Evolutionary conservation across 2,329 filamentous ascomycete genomes (phyloP), one percentile per base, ranked within the genome.

Genomic region (Cladophialophora psammophila): DNA sequence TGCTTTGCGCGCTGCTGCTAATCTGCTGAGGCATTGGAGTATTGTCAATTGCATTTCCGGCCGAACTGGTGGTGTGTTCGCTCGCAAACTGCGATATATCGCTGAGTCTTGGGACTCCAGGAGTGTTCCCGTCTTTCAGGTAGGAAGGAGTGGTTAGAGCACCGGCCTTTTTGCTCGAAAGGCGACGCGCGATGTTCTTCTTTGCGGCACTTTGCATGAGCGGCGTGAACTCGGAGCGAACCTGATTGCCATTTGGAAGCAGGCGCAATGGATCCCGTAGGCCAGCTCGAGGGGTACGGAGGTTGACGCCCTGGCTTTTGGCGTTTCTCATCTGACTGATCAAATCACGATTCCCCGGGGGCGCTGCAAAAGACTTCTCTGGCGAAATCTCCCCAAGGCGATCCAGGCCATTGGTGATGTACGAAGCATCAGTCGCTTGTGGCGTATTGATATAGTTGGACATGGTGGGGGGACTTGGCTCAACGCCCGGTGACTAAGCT

Each of bases 361-460:
- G 94, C 35, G 92, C 93, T 64, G 90, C 88, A 73, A 97, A 97
- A 0, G 94, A 95, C 65, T 92, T 89, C 76, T 96, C 93, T 74
- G 93, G 90, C 60, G 93, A 96, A 72, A 94, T 89, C 74, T 93
- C 90, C 78, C 96, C 93, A 75, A 96, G 88, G 20, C 77, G 77
- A 75, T 93, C 90, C 73, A 88, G 83, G 81, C 80, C 86, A 80
- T 79, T 88, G 83, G 78, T 88, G 69, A 96, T 84, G 79, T 90
- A 94, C 72, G 93, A 96, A 79, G 88, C 89, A 85, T 97, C 93
- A 75, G 93, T 91, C 69, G 93, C 96, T 77, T 91, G 90, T 75
- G 94, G 94, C 74, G 94, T 96, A 80, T 95, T 91, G 80, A 96
- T 85, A 75, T 89, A 90, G 48, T 87, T 86, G 71, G 86, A 85